A percentile compares a stretch with the other conserved stretches of the same genome.
Evolutionary conservation across 352 stramenopile genomes (phyloP).

Genomic region (Albugo candida): DNA sequence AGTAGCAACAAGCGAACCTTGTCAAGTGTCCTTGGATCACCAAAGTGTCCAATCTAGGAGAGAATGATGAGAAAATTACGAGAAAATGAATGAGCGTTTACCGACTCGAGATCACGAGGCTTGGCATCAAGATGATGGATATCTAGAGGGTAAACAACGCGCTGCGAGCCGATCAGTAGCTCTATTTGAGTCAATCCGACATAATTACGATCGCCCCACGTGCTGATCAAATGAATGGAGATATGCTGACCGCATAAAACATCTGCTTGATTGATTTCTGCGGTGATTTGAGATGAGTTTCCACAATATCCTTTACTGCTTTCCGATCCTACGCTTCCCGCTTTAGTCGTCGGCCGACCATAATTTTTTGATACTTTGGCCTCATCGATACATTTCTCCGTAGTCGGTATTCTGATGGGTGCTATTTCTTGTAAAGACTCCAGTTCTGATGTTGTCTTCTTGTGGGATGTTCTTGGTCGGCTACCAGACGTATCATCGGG

Average conservation of each 20-base stretch:
- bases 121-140: constrained; percentile 26
- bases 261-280: not conserved
- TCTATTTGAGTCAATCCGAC: constrained; percentile 66
- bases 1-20: constrained; percentile 24
- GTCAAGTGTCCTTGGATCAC: constrained; percentile 68
- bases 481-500: no score
- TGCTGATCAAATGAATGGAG: constrained; percentile 28
- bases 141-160: constrained; percentile 19
- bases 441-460: no score
- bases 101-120: constrained; percentile 46
- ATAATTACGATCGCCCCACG: constrained; percentile 71
- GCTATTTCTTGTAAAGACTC: not conserved
- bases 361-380: constrained; percentile 1
- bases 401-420: constrained; percentile 9
- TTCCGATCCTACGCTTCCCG: no score
- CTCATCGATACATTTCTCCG: not conserved
- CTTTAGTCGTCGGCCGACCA: constrained; percentile 19
- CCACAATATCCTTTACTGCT: no score
- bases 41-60: constrained; percentile 38
- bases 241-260: constrained; percentile 28
- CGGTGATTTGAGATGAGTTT: no score
- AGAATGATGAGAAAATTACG: not conserved
- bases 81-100: constrained; percentile 9
- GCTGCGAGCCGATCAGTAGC: constrained; percentile 29
- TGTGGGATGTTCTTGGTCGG: constrained; percentile 18